Base-by-base conservation (phyloP, 2,329 filamentous ascomycete species). In the Bisporella sp. region DNA sequence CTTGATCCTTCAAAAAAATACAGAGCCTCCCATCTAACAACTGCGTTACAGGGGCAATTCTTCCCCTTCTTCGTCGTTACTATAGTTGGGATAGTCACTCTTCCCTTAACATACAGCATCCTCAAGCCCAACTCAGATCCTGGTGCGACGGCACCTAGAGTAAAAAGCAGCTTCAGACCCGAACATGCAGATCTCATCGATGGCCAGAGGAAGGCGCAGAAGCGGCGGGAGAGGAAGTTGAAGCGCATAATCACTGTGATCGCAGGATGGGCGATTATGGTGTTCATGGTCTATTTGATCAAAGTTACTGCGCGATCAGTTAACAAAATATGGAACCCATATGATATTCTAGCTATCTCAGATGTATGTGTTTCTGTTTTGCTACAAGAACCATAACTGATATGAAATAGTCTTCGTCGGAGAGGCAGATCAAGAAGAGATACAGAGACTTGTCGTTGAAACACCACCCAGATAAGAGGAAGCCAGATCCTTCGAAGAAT, bases 61-160 rank as follows among this genome's bases (percentile, higher is more conserved):
- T 99, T 96, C 77, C 93, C 95, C 60, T 96, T 95, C 80, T 99
- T 99, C 76, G 85, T 97, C 72, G 84, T 96, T 67, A 96, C 91
- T 41, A 78, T 97, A 64, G 83, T 86, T 56, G 84, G 85, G 64
- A 82, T 99, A 59, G 79, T 96, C 70, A 96, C 93, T 33, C 73
- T 96, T 52, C 91, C 92, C 55, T 78, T 95, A 64, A 95, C 92
- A 63, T 96, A 95, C 71, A 87, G 84, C 58, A 82, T 96, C 61
- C 77, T 96, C 64, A 86, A 85, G 66, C 83, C 89, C 42, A 87
- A 80, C 68, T 88, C 74, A 58, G 74, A 90, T 63, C 81, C 89
- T 57, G 85, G 90, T 66, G 86, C 84, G 59, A 87, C 87, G 53
- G 90, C 90, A 55, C 82, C 87, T 48, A 82, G 88, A 65, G 92